Evolutionary conservation across 2,329 filamentous ascomycete genomes (phyloP).

Genomic region (Coniosporium tulheliwenetii): DNA sequence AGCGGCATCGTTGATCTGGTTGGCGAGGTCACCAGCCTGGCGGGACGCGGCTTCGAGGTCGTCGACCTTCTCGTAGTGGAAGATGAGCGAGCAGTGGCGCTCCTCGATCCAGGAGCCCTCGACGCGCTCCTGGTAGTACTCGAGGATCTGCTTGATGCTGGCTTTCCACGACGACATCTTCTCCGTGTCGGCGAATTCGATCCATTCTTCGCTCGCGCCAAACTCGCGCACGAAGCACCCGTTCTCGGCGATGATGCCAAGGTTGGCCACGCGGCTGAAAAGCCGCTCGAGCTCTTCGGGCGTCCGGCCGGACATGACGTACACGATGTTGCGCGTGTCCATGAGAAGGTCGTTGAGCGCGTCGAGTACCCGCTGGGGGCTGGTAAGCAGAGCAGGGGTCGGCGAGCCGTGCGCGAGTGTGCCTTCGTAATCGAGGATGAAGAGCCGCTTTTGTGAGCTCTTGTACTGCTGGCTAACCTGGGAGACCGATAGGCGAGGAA

Average conservation of each 20-base stretch:
- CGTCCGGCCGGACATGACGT: constrained; percentile 81
- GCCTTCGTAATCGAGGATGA: constrained; percentile 88
- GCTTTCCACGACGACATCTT: constrained; percentile 67
- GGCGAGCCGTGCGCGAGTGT: constrained; percentile 76
- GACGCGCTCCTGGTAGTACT: constrained; percentile 80
- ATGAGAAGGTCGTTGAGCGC: constrained; percentile 67
- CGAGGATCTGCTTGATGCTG: constrained; percentile 65
- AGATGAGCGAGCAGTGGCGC: constrained; percentile 79
- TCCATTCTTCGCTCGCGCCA: constrained; percentile 47
- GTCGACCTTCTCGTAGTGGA: constrained; percentile 74
- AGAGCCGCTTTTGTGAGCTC: constrained; percentile 51
- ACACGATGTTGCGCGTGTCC: constrained; percentile 72
- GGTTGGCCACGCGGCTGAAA: constrained; percentile 66
- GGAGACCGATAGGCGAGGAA: constrained; percentile 65
- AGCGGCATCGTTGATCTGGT: constrained; percentile 90
- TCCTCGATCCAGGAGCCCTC: constrained; percentile 81
- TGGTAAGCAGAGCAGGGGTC: constrained; percentile 70
- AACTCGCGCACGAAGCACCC: constrained; percentile 75
- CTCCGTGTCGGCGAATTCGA: constrained; percentile 56
- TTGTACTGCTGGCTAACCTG: constrained; percentile 51
- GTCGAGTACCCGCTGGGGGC: constrained; percentile 71
- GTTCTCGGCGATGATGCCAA: constrained; percentile 89
- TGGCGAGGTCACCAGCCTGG: constrained; percentile 77
- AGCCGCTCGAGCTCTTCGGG: constrained; percentile 77
- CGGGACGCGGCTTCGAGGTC: constrained; percentile 61